These are phyloP conservation scores for Evernia prunastri DNA, from an alignment of 495 filamentous ascomycete species.

Conservation along the genomic window DNA sequence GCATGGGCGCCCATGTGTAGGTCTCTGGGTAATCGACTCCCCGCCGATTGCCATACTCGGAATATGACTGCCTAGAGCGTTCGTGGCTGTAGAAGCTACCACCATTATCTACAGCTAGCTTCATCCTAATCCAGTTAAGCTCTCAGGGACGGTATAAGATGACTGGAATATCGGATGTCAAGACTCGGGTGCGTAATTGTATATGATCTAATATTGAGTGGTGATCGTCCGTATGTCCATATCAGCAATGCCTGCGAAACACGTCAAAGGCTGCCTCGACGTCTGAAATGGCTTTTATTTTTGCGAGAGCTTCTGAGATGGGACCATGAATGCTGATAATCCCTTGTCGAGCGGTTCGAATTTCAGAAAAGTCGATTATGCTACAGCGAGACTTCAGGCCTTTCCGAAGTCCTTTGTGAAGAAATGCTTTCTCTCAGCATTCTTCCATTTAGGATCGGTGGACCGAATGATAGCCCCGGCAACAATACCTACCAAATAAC, in stretches of 20 bases:
- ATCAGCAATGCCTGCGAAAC: not conserved
- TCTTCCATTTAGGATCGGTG: conserved; percentile 18
- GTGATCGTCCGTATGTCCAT: not conserved
- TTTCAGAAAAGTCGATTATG: not conserved
- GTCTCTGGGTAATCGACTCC: too few relatives aligned
- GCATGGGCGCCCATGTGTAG: too few relatives aligned
- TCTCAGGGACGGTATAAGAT: not conserved
- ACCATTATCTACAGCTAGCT: not conserved
- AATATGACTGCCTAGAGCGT: not conserved
- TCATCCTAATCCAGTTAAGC: not conserved
- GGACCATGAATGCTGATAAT: not conserved
- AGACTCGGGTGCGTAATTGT: not conserved
- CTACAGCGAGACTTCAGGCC: not conserved
- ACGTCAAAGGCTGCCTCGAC: not conserved
- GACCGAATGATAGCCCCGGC: conserved; percentile 30
- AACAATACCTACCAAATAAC: conserved; percentile 48
- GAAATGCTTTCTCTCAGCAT: conserved; percentile 14
- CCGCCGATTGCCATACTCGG: too few relatives aligned
- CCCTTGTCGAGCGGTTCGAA: not conserved
- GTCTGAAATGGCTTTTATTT: not conserved
- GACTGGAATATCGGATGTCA: not conserved
- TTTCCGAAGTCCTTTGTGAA: not conserved
- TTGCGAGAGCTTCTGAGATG: not conserved
- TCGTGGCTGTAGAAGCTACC: not conserved
- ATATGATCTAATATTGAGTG: not conserved